These are phyloP conservation scores for Pyrenochaeta sp. DNA, from an alignment of 2,329 filamentous ascomycete genomes.

Conservation along the genomic window DNA sequence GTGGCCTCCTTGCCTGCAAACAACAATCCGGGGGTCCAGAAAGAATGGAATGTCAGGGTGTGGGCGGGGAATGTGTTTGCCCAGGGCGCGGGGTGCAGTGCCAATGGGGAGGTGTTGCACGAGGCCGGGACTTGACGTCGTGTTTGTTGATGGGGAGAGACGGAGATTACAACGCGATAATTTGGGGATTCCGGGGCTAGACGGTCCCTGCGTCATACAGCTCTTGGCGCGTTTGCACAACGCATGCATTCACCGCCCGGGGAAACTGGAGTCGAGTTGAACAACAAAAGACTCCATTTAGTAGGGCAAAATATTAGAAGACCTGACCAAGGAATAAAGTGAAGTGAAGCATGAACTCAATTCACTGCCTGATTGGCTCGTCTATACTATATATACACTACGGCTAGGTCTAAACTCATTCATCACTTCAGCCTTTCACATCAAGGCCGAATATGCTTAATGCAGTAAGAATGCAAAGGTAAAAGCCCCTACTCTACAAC, in stretches of 20 bases:
- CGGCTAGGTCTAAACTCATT: too few relatives aligned
- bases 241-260: too few relatives aligned
- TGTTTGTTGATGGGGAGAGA: conserved; percentile 17
- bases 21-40: too few relatives aligned
- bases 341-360: background rate
- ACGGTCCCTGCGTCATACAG: conserved; percentile 22
- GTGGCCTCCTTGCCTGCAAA: too few relatives aligned
- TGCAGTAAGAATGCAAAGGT: background rate
- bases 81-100: background rate
- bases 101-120: background rate
- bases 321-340: too few relatives aligned
- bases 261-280: too few relatives aligned
- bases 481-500: conserved; percentile 58
- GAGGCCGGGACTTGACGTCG: too few relatives aligned
- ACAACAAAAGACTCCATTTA: too few relatives aligned
- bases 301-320: too few relatives aligned
- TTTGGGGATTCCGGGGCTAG: conserved; percentile 1
- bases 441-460: too few relatives aligned
- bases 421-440: too few relatives aligned
- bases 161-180: conserved; percentile 2
- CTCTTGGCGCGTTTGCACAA: conserved; percentile 19
- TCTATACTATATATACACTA: conserved; percentile 6
- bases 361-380: background rate
- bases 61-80: background rate
- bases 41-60: too few relatives aligned